Base-by-base conservation (phyloP, 1,284 basidiomycete species). In the Malassezia equina region DNA sequence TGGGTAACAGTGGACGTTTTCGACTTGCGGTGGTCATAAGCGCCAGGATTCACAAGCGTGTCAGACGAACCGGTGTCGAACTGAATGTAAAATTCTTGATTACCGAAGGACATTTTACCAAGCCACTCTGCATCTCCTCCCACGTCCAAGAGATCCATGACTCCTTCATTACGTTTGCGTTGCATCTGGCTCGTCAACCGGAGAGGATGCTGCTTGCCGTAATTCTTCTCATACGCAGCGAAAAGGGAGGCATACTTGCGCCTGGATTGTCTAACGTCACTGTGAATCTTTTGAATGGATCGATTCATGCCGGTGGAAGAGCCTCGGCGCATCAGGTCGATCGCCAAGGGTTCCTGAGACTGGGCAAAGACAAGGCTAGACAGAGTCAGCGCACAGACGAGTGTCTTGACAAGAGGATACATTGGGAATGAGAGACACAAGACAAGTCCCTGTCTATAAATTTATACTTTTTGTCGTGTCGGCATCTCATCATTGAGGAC, bases 21-120 rank as follows among this genome's bases (percentile, higher is more conserved):
- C n/a, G 67, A 65, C 15, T 47, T 43, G 32, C 47, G 50, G 3
- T 69, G 70, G 25, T 31, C 48, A 60, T 65, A 74, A 9, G 56
- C 62, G 33, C 58, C 60, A 17, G 50, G 53, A 57, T 74, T 67
- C 54, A 69, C 66, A 31, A 71, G 59, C 19, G 63, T 63, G 61
- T 74, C 70, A 9, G 65, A 54, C 21, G 67, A 69, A 29, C 69
- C 70, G 5, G 70, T 73, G 61, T 73, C 70, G 58, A 73, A 73
- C 59, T 73, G 69, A 54, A 67, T 63, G 12, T 53, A 32, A 47
- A 69, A 60, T 51, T 47, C 55, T 58, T 70, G 67, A 9, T 55
- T 48, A 25, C 71, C 71, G 49, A 54, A 67, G 15, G 63, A 52
- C 36, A 68, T 60, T 46, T 59, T 52, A 36, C 71, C 70, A 40